Evolutionary conservation across 2,329 filamentous ascomycete genomes (phyloP), one percentile per base, ranked within the genome.

Genomic region (Trichoderma endophyticum): DNA sequence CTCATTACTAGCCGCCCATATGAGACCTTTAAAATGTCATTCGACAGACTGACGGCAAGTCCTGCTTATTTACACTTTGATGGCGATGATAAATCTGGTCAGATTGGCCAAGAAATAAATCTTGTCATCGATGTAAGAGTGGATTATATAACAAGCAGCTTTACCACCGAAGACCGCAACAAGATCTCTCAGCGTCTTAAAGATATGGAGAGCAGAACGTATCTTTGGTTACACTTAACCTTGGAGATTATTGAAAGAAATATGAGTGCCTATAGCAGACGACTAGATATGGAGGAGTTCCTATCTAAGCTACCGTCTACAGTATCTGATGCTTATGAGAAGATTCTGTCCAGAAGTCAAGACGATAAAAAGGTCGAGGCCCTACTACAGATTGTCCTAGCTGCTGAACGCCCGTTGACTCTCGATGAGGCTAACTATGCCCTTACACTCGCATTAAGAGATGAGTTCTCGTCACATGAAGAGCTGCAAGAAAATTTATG

Each of bases 201-300:
- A 21, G 1, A 60, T 15, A 75, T 79, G 65, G 67, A 77, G 6
- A 75, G 82, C 36, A 76, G 80, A 15, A 84, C 82, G 1, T 84
- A 84, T 72, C 77, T 84, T 0, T 84, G 82, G 82, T 77, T 83
- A 1, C 71, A 77, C 72, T 77, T 83, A 0, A 80, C 75, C 0
- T 73, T 84, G 3, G 73, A 79, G n/a, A 74, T 81, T 4, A 78
- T 83, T 36, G 54, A 78, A 7, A 56, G 71, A 6, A 74, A 57
- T 6, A 66, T 51, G 2, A 63, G 72, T 59, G 36, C 21, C 6
- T 78, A 71, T 57, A 66, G 73, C 21, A 71, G 73, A 30, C 54
- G 14, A 4, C 24, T 30, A 1, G 65, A 70, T 26, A 71, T 78
- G 3, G 56, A 74, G 7, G 18, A 71, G 1, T 68, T 75, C 1